Base-by-base conservation (phyloP, 2,329 filamentous ascomycete genomes). In the Diaporthe eres region DNA sequence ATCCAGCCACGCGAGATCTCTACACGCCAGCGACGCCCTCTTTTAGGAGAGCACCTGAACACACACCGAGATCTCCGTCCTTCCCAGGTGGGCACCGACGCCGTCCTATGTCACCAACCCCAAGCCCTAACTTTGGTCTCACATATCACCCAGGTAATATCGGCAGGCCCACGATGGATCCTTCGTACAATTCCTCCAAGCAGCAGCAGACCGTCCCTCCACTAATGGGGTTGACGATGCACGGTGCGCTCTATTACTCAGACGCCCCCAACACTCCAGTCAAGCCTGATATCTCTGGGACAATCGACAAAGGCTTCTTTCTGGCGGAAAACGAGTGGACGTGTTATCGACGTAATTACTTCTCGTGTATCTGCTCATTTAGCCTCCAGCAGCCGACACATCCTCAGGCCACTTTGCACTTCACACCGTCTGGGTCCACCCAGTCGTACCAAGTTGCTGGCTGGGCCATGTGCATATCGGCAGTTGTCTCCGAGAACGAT, bases 301-400 rank as follows among this genome's bases (percentile, higher is more conserved):
- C 92, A 80, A 95, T 98, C 76, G 94, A 97, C 83, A 97, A 98
- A 80, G 95, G 95, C 0, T 97, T 98, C 85, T 98, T 98, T 82
- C 87, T 92, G 49, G 90, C 90, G 4, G 95, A 97, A 74, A 89
- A 90, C 25, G 94, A 96, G 80, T 98, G 95, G 95, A 98, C 95
- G 0, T 98, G 95, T 85, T 98, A 98, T 82, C 90, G 95, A 47
- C 90, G 96, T 58, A 98, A 98, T 83, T 98, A 98, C 84, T 97
- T 98, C 82, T 93, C 94, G 0, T 95, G 97, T 72, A 91, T 93
- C 71, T 96, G 94, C 83, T 94, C 93, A 4, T 98, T 93, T 84
- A 90, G 89, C 17, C 86, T 98, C 34, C 87, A 88, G 55, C 94
- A 94, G 2, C 84, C 85, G 1, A 85, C 82, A n/a, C 76, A 77